phyloP scores from a whole-genome alignment of 2,329 filamentous ascomycete species.

The Lachnellula occidentalis region DNA sequence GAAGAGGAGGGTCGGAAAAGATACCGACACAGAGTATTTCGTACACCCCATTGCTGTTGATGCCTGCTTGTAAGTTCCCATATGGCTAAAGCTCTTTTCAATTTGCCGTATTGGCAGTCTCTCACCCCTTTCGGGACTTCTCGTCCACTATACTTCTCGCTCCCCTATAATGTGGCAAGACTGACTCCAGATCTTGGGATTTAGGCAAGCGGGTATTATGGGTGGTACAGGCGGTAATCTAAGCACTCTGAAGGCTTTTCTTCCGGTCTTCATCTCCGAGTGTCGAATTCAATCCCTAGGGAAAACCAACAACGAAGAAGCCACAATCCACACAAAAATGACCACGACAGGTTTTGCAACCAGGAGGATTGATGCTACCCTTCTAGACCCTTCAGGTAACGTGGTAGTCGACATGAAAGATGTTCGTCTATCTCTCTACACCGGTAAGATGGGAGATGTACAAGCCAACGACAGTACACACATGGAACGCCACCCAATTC shows the following conservation, averaged over 20 bases:
- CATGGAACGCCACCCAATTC: not conserved
- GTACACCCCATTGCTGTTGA: not conserved
- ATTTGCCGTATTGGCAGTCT: too few species aligned
- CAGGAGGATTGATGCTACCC: not conserved
- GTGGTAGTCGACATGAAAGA: not conserved
- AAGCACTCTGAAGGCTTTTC: not conserved
- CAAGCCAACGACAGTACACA: not conserved
- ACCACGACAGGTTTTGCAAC: not conserved
- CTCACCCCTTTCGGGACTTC: too few species aligned
- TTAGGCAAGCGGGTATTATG: not conserved
- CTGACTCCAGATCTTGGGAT: too few species aligned
- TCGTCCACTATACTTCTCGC: too few species aligned
- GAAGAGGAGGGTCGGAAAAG: too few species aligned
- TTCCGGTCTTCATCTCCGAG: not conserved
- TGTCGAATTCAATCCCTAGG: not conserved
- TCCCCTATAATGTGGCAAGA: too few species aligned
- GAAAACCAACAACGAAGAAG: not conserved
- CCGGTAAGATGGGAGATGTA: not conserved
- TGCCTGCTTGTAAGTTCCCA: not conserved
- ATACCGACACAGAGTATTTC: not conserved
- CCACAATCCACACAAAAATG: not conserved
- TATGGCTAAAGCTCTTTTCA: not conserved
- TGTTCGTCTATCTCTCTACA: not conserved
- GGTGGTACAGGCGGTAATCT: not conserved
- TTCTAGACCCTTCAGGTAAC: not conserved